Percentiles rank a stretch among this genome's conserved stretches.
These are phyloP conservation scores for Teratosphaeria nubilosa DNA, from an alignment of 2,329 filamentous ascomycete genomes.

Conservation along the genomic window DNA sequence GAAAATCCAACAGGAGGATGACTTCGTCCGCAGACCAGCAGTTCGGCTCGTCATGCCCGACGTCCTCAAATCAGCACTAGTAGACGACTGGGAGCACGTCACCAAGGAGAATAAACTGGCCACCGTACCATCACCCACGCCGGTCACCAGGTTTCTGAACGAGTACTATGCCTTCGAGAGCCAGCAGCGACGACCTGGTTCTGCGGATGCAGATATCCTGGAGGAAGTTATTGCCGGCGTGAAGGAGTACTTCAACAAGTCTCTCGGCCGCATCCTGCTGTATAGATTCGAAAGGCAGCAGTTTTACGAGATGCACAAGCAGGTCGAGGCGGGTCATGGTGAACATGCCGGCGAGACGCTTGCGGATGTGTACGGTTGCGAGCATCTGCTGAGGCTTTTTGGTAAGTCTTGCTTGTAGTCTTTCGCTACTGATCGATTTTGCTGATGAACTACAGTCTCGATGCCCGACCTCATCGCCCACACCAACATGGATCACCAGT, in stretches of 20 bases:
- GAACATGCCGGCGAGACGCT: constrained; percentile 60
- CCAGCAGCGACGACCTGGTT: constrained; percentile 54
- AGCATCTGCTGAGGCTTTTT: constrained; percentile 81
- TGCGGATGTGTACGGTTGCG: constrained; percentile 79
- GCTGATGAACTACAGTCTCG: constrained; percentile 52
- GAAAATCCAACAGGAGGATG: constrained; percentile 59
- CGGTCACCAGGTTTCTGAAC: constrained; percentile 67
- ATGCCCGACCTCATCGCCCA: constrained; percentile 91
- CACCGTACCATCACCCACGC: constrained; percentile 64
- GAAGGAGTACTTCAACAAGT: constrained; percentile 88
- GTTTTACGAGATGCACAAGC: constrained; percentile 65
- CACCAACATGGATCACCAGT: constrained; percentile 94
- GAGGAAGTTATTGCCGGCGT: constrained; percentile 81
- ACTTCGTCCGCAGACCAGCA: constrained; percentile 72
- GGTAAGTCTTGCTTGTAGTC: constrained; percentile 47
- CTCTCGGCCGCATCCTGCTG: constrained; percentile 75
- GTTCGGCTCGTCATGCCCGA: constrained; percentile 83
- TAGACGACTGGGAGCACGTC: constrained; percentile 98
- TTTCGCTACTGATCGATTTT: neutral
- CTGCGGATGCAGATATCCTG: constrained; percentile 70
- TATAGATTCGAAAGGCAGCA: constrained; percentile 92
- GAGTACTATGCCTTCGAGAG: constrained; percentile 74
- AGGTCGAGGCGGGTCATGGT: constrained; percentile 51
- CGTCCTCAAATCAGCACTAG: constrained; percentile 78
- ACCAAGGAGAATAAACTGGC: constrained; percentile 91